A percentile compares a stretch with the other conserved stretches of the same genome.
These are phyloP conservation scores for Neonectria hederae DNA, from an alignment of 2,329 filamentous ascomycete species.

Conservation along the genomic window DNA sequence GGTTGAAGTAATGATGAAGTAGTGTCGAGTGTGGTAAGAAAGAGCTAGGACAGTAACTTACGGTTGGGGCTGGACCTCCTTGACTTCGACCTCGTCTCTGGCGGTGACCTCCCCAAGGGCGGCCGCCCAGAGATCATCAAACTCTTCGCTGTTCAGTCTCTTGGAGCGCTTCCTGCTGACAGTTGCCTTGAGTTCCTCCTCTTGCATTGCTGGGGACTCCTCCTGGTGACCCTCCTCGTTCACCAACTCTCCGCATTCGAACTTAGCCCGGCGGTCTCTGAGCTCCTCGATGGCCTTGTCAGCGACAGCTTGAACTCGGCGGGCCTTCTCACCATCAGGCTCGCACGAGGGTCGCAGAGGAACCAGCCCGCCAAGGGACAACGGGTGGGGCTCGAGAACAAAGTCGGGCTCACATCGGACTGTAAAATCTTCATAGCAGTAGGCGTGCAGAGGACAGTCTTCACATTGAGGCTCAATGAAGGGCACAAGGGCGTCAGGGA, in stretches of 20 bases:
- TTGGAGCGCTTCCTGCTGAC: slow-evolving; percentile 81
- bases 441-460: slow-evolving; percentile 88
- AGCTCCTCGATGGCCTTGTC: slow-evolving; percentile 89
- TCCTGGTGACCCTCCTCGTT: slow-evolving; percentile 69
- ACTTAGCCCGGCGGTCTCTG: slow-evolving; percentile 84
- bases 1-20: slow-evolving; percentile 40
- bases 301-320: slow-evolving; percentile 85
- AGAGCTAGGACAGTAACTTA: slow-evolving; percentile 56
- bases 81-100: slow-evolving; percentile 69
- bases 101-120: slow-evolving; percentile 77
- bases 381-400: slow-evolving; percentile 82
- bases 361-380: slow-evolving; percentile 81
- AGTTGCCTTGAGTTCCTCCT: slow-evolving; percentile 79
- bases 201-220: slow-evolving; percentile 67
- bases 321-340: slow-evolving; percentile 91
- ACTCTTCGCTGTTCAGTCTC: slow-evolving; percentile 86
- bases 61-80: slow-evolving; percentile 56
- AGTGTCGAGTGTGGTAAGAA: slow-evolving; percentile 23
- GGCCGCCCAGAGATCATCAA: slow-evolving; percentile 85
- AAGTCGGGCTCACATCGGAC: slow-evolving; percentile 89
- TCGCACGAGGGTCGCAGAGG: slow-evolving; percentile 93
- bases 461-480: slow-evolving; percentile 85
- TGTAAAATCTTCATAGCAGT: slow-evolving; percentile 81
- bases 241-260: slow-evolving; percentile 82
- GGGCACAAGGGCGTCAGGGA: slow-evolving; percentile 78